Evolutionary conservation across 306 rosid species (phyloP).

Genomic region (Quercus bicolor): DNA sequence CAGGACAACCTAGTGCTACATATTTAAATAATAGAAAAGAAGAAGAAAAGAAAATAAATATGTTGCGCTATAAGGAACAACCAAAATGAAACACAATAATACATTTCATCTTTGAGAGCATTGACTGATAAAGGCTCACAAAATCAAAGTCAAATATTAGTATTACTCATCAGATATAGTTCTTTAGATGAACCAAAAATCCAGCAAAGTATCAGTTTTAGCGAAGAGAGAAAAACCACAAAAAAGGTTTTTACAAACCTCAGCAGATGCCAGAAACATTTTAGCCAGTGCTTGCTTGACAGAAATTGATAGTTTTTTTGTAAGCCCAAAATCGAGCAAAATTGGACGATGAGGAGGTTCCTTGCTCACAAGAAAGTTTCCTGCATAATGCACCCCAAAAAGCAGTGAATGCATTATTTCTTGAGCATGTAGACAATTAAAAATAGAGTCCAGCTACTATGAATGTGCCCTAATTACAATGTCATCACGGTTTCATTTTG

Average conservation of each 20-base stretch:
- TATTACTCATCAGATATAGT: background rate
- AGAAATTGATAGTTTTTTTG: slow-evolving; percentile 66
- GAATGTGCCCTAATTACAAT: background rate
- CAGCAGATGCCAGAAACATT: slow-evolving; percentile 96
- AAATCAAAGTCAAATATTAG: background rate
- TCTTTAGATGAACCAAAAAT: background rate
- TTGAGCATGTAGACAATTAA: slow-evolving; percentile 7
- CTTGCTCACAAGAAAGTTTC: slow-evolving; percentile 99
- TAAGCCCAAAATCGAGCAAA: slow-evolving; percentile 96
- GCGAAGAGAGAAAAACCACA: background rate
- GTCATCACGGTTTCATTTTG: background rate
- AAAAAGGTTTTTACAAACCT: slow-evolving; percentile 54
- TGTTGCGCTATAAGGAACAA: background rate
- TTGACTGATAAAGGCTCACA: background rate
- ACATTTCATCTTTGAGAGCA: background rate
- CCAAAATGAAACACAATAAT: background rate
- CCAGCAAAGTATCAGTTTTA: background rate
- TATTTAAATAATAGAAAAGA: background rate
- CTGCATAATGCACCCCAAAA: slow-evolving; percentile 35
- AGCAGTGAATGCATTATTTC: slow-evolving; percentile 14
- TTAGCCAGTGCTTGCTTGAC: slow-evolving; percentile 90
- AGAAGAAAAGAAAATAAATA: background rate
- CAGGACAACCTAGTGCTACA: background rate
- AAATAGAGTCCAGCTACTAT: background rate
- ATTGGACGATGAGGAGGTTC: slow-evolving; percentile 87